Evolutionary conservation across 1,284 basidiomycete species (phyloP).

Genomic region (Melampsora abietis-canadensis): DNA sequence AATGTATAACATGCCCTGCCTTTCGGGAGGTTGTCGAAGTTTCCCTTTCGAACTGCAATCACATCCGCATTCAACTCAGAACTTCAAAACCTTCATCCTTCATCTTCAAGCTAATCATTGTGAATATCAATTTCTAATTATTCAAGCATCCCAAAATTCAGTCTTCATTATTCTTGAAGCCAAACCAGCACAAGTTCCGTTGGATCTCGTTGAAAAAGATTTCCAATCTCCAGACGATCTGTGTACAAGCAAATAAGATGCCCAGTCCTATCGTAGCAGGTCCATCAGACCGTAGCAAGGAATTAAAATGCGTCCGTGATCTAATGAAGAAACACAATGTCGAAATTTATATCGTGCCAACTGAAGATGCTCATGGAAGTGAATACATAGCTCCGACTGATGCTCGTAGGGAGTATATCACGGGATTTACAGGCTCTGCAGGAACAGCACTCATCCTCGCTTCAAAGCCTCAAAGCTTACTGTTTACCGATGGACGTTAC

Average conservation of each 20-base stretch:
- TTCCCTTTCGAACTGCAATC: too few relatives aligned
- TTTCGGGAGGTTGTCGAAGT: too few relatives aligned
- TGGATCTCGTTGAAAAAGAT: too few relatives aligned
- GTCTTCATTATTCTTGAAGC: too few relatives aligned
- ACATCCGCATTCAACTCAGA: too few relatives aligned
- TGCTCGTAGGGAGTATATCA: slow-evolving; percentile 49
- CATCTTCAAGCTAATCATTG: too few relatives aligned
- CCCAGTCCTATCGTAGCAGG: slow-evolving; percentile 46
- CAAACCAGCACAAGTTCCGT: too few relatives aligned
- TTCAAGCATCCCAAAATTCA: too few relatives aligned
- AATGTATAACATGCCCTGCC: too few relatives aligned
- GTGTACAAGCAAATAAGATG: slow-evolving; percentile 6
- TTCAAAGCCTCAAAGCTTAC: slow-evolving; percentile 52
- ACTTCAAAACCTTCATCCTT: too few relatives aligned
- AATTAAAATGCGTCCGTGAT: slow-evolving; percentile 46
- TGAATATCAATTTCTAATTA: too few relatives aligned
- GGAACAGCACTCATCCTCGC: slow-evolving; percentile 49
- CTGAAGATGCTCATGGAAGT: slow-evolving; percentile 51
- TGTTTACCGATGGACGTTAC: slow-evolving; percentile 92
- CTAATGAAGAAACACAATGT: slow-evolving; percentile 40
- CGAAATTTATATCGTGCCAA: slow-evolving; percentile 51
- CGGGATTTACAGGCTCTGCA: slow-evolving; percentile 52
- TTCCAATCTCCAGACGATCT: too few relatives aligned
- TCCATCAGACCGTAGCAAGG: slow-evolving; percentile 2
- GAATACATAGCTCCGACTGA: slow-evolving; percentile 51